These are phyloP conservation scores for Chrysoporthe deuterocubensis DNA, from an alignment of 2,329 filamentous ascomycete genomes.

Conservation along the genomic window DNA sequence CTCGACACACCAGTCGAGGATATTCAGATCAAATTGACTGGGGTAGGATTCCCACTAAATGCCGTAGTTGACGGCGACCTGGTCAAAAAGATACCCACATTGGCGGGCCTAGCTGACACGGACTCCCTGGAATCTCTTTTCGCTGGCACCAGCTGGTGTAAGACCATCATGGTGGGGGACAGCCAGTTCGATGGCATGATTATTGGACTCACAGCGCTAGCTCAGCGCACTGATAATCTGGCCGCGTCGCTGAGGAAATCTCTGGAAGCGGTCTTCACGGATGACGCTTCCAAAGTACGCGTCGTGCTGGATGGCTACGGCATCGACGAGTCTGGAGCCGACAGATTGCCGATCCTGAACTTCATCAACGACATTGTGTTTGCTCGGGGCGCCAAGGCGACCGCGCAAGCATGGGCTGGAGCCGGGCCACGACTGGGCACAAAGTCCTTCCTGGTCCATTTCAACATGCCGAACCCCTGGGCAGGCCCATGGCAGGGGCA, in stretches of 20 bases:
- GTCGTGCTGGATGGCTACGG: conserved; percentile 18
- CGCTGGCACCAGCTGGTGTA: conserved; percentile 20
- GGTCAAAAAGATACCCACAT: conserved; percentile 19
- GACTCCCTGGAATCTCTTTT: conserved; percentile 13
- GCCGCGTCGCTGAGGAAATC: conserved; percentile 9
- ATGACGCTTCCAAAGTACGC: conserved; percentile 5
- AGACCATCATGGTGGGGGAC: conserved; percentile 24
- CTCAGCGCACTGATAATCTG: conserved; percentile 20
- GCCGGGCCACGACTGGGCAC: conserved; percentile 14
- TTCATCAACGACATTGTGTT: conserved; percentile 27
- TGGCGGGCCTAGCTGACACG: conserved; percentile 19
- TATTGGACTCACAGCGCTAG: conserved; percentile 15
- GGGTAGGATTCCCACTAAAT: conserved; percentile 19
- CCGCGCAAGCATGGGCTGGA: conserved; percentile 18
- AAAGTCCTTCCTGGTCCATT: conserved; percentile 35
- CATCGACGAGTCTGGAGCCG: conserved; percentile 15
- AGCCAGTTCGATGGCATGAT: conserved; percentile 26
- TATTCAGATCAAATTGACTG: conserved; percentile 21
- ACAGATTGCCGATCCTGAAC: conserved; percentile 16
- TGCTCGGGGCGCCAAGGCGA: conserved; percentile 12
- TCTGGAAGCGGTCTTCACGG: conserved; percentile 21
- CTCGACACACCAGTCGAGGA: conserved; percentile 23
- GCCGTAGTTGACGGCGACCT: conserved; percentile 27
- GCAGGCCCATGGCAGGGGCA: conserved; percentile 45
- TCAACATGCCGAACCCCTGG: conserved; percentile 54